Evolutionary conservation across 1,284 basidiomycete genomes (phyloP), one percentile per base, ranked within the genome.

Genomic region (Porogramme epimiltina): DNA sequence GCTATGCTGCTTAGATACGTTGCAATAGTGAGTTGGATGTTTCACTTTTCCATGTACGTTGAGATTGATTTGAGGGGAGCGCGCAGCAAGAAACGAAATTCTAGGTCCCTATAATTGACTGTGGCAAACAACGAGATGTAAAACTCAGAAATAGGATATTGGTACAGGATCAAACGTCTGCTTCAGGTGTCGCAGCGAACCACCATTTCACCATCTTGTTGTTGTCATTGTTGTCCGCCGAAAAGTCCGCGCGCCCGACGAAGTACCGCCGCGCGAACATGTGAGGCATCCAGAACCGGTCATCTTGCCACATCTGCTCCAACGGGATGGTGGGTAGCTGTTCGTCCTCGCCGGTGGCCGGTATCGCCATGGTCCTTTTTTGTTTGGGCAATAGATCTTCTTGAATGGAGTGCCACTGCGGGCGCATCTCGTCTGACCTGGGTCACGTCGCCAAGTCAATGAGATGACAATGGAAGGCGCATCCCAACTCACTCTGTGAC

Each of bases 341-440:
- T 24, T 31, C 51, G 13, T 41, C 24, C 20, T 51, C 43, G n/a
- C 23, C 42, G n/a, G 56, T 34, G 36, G 45, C 37, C 4, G 39
- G n/a, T 5, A 40, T 44, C n/a, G 47, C 25, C 8, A 41, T 38
- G 24, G 45, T 43, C 22, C 24, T 49, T 42, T 13, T 37, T 4
- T 37, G 9, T 16, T 8, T 43, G 9, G 37, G 64, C 50, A 48
- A 34, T 45, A 44, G 23, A 15, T 22, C 48, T n/a, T 45, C 43
- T 22, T 54, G 52, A 24, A 74, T 59, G 9, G 73, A 68, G 62
- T 86, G 87, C 85, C 85, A 88, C 62, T 82, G 70, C 1, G 85
- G 85, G 18, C 78, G 75, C 85, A 88, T 88, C 64, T 88, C 85
- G 18, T 88, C 84, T 0, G 80, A 77, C 61, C 85, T 88, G 54